Evolutionary conservation across 148 eudicot genomes (phyloP).

Genomic region (Camellia granthamiana): DNA sequence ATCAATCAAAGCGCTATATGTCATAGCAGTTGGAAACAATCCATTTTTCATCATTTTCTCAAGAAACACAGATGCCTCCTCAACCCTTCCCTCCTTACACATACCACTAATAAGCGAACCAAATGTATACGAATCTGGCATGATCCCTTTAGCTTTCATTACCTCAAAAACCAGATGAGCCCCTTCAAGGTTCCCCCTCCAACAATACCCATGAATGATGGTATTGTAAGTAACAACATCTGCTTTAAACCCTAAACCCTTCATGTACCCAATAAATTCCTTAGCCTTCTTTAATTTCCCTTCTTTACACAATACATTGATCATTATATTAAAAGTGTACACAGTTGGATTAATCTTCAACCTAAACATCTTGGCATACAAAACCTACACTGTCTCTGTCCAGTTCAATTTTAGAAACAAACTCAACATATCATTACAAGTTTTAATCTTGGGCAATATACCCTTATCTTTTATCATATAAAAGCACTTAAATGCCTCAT

Average conservation of each 20-base stretch:
- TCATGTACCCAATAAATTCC: slow-evolving; percentile 60
- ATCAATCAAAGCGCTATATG: slow-evolving; percentile 64
- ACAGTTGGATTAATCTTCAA: slow-evolving; percentile 47
- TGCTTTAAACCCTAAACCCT: slow-evolving; percentile 49
- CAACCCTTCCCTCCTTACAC: slow-evolving; percentile 50
- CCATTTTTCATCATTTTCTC: slow-evolving; percentile 46
- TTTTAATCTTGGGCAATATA: slow-evolving; percentile 43
- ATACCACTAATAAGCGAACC: slow-evolving; percentile 51
- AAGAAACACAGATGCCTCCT: slow-evolving; percentile 45
- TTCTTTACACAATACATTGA: slow-evolving; percentile 70
- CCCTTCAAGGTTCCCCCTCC: slow-evolving; percentile 49
- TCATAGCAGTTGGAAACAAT: slow-evolving; percentile 47
- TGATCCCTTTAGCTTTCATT: slow-evolving; percentile 53
- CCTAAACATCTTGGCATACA: slow-evolving; percentile 78
- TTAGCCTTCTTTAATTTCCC: slow-evolving; percentile 66
- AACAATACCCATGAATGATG: slow-evolving; percentile 54
- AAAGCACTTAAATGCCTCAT: slow-evolving; percentile 51
- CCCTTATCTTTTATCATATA: slow-evolving; percentile 48
- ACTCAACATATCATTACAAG: slow-evolving; percentile 60
- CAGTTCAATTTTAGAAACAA: slow-evolving; percentile 45
- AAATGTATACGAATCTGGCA: slow-evolving; percentile 65
- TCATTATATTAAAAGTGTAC: slow-evolving; percentile 73
- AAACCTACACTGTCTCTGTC: slow-evolving; percentile 47
- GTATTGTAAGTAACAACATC: slow-evolving; percentile 70
- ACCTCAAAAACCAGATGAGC: slow-evolving; percentile 40